Percentiles rank a stretch among this genome's conserved stretches.
Conservation (phyloP, 306 rosid species). For the Rosa rugosa region DNA sequence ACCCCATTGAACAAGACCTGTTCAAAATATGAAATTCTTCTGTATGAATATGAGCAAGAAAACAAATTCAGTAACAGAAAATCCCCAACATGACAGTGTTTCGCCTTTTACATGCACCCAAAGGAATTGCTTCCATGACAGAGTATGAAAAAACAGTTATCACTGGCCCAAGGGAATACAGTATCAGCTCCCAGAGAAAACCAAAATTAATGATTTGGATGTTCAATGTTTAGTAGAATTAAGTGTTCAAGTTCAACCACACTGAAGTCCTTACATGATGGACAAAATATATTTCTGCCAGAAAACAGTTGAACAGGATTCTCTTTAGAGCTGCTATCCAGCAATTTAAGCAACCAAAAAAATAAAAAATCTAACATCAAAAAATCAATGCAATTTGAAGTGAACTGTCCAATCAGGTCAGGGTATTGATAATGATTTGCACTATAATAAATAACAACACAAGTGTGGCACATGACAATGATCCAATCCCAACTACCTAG, state of each 20-base stretch:
- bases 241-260: background rate
- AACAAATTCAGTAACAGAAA: background rate
- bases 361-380: background rate
- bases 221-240: background rate
- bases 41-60: background rate
- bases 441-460: background rate
- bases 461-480: background rate
- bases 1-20: conserved; percentile 91
- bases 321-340: background rate
- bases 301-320: background rate
- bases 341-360: background rate
- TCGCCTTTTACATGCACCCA: background rate
- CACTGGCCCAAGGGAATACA: background rate
- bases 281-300: background rate
- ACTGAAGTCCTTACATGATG: background rate
- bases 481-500: background rate
- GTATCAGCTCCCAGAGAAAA: background rate
- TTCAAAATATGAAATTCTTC: conserved; percentile 3
- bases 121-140: background rate
- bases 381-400: background rate
- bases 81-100: background rate
- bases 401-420: background rate
- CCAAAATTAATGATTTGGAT: background rate
- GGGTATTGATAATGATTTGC: background rate
- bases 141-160: background rate